phyloP scores from a whole-genome alignment of 2,329 filamentous ascomycete species.

The Ophiognomonia clavigignenti-juglandacearum region DNA sequence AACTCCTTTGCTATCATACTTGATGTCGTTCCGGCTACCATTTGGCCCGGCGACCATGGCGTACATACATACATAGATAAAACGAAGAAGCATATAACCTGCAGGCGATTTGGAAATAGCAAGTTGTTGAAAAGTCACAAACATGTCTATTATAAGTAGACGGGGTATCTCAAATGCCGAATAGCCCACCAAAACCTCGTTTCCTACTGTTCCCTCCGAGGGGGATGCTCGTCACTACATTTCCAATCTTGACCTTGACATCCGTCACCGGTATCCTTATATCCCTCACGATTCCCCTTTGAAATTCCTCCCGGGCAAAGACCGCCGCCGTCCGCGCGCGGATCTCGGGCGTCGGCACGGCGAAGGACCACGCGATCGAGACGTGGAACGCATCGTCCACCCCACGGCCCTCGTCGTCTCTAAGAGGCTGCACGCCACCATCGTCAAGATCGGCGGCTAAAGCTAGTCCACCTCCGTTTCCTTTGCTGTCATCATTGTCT shows the following conservation, averaged over 20 bases:
- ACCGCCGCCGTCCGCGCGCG: conserved; percentile 29
- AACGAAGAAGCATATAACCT: no score
- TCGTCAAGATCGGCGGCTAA: conserved; percentile 17
- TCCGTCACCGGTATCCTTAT: conserved; percentile 52
- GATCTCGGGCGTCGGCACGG: conserved; percentile 42
- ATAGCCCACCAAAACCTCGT: conserved; percentile 2
- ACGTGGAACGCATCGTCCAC: conserved; percentile 66
- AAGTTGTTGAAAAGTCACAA: no score
- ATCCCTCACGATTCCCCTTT: conserved; percentile 25
- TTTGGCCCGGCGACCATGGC: no score
- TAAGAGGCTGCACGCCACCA: conserved; percentile 10
- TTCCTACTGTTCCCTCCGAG: conserved; percentile 22
- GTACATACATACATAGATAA: no score
- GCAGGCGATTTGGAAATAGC: no score
- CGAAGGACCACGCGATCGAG: conserved; percentile 80
- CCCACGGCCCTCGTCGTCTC: conserved; percentile 13
- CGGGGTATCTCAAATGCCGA: conserved; percentile 7
- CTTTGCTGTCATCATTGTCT: not conserved
- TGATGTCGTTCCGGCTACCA: not conserved
- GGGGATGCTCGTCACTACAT: conserved; percentile 52
- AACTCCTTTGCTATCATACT: not conserved
- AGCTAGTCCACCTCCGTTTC: not conserved
- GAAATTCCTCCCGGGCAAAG: conserved; percentile 20
- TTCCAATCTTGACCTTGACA: conserved; percentile 73
- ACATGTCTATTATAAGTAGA: no score